These are phyloP conservation scores for Penicillium subrubescens DNA, from an alignment of 495 filamentous ascomycete species.

Conservation along the genomic window DNA sequence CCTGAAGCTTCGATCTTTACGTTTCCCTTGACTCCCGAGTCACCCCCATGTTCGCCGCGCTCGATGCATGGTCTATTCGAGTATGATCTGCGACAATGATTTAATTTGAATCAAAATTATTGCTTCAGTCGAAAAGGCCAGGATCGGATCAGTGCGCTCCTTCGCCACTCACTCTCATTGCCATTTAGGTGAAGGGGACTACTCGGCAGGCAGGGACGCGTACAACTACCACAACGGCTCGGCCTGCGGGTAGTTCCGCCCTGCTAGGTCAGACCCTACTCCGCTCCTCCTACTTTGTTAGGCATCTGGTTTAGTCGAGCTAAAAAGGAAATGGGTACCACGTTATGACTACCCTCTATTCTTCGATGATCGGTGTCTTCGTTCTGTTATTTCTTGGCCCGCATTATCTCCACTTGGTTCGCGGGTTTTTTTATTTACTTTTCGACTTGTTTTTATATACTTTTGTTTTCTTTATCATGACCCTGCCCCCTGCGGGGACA, in stretches of 20 bases:
- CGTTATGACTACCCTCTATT: neutral
- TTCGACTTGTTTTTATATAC: constrained; percentile 14
- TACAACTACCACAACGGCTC: neutral
- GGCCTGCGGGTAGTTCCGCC: constrained; percentile 3
- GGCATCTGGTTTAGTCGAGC: neutral
- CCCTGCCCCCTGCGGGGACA: constrained; percentile 9
- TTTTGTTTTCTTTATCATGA: constrained; percentile 6
- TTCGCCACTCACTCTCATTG: neutral
- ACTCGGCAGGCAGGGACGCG: neutral
- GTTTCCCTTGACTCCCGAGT: constrained; percentile 46
- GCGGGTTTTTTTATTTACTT: constrained; percentile 6
- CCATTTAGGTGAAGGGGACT: neutral
- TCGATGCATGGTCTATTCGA: constrained; percentile 28
- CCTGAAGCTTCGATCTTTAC: constrained; percentile 38
- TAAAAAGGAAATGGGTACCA: neutral
- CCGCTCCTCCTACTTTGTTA: neutral
- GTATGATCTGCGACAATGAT: constrained; percentile 27
- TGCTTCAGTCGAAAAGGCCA: neutral
- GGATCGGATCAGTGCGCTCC: neutral
- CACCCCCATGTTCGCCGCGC: constrained; percentile 38
- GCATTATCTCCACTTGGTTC: constrained; percentile 7
- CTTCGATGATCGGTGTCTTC: neutral
- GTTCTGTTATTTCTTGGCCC: neutral
- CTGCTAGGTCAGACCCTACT: neutral
- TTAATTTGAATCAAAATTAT: neutral